Percentiles rank a stretch among this genome's conserved stretches.
Conservation (phyloP, 31 red algal genomes). For the Porphyra umbilicalis region DNA sequence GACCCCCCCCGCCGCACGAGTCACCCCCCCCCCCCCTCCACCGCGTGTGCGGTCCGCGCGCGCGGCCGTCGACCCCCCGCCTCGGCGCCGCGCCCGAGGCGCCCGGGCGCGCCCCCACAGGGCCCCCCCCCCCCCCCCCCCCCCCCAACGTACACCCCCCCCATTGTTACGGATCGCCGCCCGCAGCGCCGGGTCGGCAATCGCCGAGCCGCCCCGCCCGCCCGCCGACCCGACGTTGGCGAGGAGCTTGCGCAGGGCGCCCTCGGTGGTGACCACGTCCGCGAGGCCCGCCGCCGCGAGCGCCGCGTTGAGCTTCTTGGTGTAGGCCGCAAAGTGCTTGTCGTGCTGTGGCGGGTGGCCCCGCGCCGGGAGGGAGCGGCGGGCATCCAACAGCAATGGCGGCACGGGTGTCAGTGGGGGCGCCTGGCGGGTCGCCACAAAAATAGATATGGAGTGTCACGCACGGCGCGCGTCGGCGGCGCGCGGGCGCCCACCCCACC, state of each 20-base stretch:
- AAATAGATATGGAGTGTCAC: no score
- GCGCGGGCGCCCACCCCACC: no score
- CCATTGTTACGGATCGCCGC: constrained; percentile 10
- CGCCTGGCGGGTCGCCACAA: no score
- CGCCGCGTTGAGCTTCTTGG: constrained; percentile 24
- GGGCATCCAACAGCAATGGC: no score
- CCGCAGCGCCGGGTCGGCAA: not conserved
- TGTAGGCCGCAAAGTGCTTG: constrained; percentile 43
- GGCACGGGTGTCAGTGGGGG: no score
- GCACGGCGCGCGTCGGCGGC: no score
- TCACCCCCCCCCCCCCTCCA: not conserved
- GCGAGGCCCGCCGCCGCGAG: constrained; percentile 5
- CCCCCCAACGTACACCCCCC: not conserved
- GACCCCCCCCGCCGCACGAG: not conserved
- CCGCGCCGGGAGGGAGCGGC: no score
- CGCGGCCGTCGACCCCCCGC: not conserved
- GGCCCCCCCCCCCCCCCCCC: not conserved
- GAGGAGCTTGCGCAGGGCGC: not conserved
- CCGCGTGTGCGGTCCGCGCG: not conserved
- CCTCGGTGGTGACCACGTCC: not conserved
- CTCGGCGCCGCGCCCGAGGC: no score
- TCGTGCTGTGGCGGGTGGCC: constrained; percentile 28
- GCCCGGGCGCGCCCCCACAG: not conserved
- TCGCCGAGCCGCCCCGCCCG: not conserved
- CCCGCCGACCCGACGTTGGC: not conserved